Evolutionary conservation across 208 protist species (phyloP), one percentile per base, ranked within the genome.

Genomic region (Leishmania turanica): DNA sequence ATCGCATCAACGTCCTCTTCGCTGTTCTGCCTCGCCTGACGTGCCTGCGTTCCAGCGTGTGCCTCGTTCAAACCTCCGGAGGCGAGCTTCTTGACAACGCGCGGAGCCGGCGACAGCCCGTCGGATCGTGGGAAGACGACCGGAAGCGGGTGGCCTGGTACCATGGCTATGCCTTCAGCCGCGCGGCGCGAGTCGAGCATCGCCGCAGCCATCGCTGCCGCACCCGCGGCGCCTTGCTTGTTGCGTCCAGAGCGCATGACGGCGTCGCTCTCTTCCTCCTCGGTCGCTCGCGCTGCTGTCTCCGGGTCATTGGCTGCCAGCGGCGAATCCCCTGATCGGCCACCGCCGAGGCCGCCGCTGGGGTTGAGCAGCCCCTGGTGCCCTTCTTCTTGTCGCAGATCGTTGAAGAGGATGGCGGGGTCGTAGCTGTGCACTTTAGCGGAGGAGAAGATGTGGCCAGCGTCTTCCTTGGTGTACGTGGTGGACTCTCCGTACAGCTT

Each of bases 161-260:
- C 88, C 77, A 93, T 83, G 11, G 90, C 86, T 54, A 93, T 90
- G 66, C 88, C 90, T 66, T 91, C 88, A 1, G 80, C 75, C 17
- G 85, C 84, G 27, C 85, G 86, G 17, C 87, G 87, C 49, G 88
- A 86, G 83, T 93, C 90, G 27, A 93, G 83, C 80, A 93, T 91
- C 27, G 90, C 90, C 3, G 90, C 90, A 65, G 90, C 90, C 68
- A 93, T 88, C 37, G 87, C 90, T 47, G 90, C 90, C 6, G 90
- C 90, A 69, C 90, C 88, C n/a, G 87, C 90, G 9, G 90, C 90
- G 27, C 87, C 86, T 73, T 91, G 88, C 83, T 91, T 91, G 75
- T 93, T 86, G 72, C 88, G 85, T 9, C 90, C 86, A 34, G 87
- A 82, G 56, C 84, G 84, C 86, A 93, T 93, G 34, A 90, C 90